A percentile compares a stretch with the other conserved stretches of the same genome.
These are phyloP conservation scores for Microbotryomycetes sp. DNA, from an alignment of 1,284 basidiomycete species.

Conservation along the genomic window DNA sequence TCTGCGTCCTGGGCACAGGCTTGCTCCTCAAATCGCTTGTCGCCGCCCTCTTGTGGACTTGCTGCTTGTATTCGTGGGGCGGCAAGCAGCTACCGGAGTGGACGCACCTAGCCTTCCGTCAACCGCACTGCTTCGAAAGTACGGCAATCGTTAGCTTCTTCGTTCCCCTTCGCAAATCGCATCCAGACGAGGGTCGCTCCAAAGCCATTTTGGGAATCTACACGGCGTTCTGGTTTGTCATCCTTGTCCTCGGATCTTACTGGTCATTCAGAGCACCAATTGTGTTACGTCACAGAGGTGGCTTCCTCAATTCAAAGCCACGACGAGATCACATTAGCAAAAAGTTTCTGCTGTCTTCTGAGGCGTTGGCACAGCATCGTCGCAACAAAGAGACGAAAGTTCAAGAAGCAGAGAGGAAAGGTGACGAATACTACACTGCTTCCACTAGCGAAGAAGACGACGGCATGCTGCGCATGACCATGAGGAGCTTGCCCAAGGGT, in stretches of 20 bases:
- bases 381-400: neutral
- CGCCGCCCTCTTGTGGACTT: conserved; percentile 15
- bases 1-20: neutral
- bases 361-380: neutral
- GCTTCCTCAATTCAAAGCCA: conserved; percentile 5
- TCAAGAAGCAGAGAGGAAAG: neutral
- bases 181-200: neutral
- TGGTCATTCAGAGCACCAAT: conserved; percentile 25
- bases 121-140: conserved; percentile 20
- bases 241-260: conserved; percentile 20
- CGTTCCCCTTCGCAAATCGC: conserved; percentile 1
- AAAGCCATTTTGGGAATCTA: conserved; percentile 4
- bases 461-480: neutral
- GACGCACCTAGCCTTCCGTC: conserved; percentile 17
- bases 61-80: conserved; percentile 17
- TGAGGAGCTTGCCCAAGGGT: neutral
- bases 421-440: conserved; percentile 1
- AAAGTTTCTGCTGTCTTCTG: neutral
- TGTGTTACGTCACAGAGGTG: conserved; percentile 14
- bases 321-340: neutral
- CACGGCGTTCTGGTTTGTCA: conserved; percentile 18
- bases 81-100: conserved; percentile 12
- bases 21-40: conserved; percentile 23
- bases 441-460: conserved; percentile 10
- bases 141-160: conserved; percentile 23